Evolutionary conservation across 257 asterid species (phyloP).

Genomic region (Solanum clarkiae): DNA sequence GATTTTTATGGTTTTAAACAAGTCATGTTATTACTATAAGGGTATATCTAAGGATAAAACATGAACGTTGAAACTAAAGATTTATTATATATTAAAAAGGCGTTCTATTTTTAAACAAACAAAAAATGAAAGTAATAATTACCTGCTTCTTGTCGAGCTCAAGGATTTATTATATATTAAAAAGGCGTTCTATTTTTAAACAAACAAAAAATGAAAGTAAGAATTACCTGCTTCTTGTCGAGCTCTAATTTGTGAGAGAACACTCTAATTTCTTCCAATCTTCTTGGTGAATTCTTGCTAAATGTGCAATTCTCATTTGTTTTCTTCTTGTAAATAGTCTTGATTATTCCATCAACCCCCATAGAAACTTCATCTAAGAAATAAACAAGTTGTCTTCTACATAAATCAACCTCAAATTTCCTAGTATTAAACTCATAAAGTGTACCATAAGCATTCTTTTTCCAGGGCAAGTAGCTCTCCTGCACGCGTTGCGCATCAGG

Average conservation of each 20-base stretch:
- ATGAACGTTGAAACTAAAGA: not conserved
- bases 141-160: constrained; percentile 40
- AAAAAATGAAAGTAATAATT: not conserved
- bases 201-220: not conserved
- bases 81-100: too few species aligned
- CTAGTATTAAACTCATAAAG: constrained; percentile 48
- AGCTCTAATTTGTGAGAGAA: constrained; percentile 13
- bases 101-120: not conserved
- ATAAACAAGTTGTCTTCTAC: constrained; percentile 45
- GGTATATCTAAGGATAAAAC: not conserved
- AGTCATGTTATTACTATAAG: not conserved
- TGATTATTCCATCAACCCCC: constrained; percentile 16
- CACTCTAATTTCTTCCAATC: constrained; percentile 29
- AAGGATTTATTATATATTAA: too few species aligned
- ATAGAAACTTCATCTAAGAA: constrained; percentile 24
- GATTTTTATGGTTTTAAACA: not conserved
- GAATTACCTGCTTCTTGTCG: constrained; percentile 35
- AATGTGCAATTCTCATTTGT: constrained; percentile 24
- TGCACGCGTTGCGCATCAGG: constrained; percentile 42
- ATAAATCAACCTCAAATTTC: constrained; percentile 34
- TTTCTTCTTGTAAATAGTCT: constrained; percentile 31
- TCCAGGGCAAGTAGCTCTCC: constrained; percentile 70
- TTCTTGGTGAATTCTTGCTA: constrained; percentile 6
- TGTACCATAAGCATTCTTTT: constrained; percentile 37
- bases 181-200: not conserved